A percentile compares a stretch with the other conserved stretches of the same genome.
Evolutionary conservation across 2,329 filamentous ascomycete genomes (phyloP).

Genomic region (Fusarium hostae): DNA sequence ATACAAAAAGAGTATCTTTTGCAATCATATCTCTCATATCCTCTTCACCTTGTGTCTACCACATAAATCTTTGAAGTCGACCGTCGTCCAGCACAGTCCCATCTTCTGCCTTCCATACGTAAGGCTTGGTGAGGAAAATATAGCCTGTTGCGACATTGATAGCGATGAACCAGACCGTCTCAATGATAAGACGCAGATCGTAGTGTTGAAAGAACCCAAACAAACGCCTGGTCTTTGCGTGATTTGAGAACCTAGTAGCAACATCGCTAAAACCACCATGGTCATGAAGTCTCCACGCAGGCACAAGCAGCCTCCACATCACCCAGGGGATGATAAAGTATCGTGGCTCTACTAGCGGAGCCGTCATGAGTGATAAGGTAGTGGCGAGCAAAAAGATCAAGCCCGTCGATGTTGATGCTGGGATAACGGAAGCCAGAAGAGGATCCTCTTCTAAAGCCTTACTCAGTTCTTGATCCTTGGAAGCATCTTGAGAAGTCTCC

Average conservation of each 20-base stretch:
- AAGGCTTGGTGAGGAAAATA: conserved; percentile 75
- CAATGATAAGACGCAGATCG: conserved; percentile 63
- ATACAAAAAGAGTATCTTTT: conserved; percentile 38
- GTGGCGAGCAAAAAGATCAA: conserved; percentile 75
- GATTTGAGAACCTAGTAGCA: background rate
- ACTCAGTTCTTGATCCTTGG: conserved; percentile 5
- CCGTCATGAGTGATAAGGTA: conserved; percentile 81
- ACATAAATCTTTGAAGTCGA: conserved; percentile 81
- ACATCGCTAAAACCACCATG: conserved; percentile 10
- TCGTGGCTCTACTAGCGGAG: conserved; percentile 91
- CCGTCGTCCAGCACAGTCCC: conserved; percentile 65
- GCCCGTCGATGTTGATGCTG: conserved; percentile 61
- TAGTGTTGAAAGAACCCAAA: conserved; percentile 36
- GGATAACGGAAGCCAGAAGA: conserved; percentile 43
- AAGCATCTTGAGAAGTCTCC: conserved; percentile 3
- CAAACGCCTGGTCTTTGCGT: background rate
- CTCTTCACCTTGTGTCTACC: conserved; percentile 57
- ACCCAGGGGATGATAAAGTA: conserved; percentile 98
- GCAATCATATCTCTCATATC: background rate
- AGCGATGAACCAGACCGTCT: conserved; percentile 75
- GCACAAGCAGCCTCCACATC: conserved; percentile 86
- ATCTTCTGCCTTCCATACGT: conserved; percentile 69
- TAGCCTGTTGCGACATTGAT: conserved; percentile 76
- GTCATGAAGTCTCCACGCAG: conserved; percentile 55
- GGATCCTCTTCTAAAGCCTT: conserved; percentile 43